Evolutionary conservation across 1,139 yeast genomes (phyloP).

Genomic region (Sugiyamaella castrensis): DNA sequence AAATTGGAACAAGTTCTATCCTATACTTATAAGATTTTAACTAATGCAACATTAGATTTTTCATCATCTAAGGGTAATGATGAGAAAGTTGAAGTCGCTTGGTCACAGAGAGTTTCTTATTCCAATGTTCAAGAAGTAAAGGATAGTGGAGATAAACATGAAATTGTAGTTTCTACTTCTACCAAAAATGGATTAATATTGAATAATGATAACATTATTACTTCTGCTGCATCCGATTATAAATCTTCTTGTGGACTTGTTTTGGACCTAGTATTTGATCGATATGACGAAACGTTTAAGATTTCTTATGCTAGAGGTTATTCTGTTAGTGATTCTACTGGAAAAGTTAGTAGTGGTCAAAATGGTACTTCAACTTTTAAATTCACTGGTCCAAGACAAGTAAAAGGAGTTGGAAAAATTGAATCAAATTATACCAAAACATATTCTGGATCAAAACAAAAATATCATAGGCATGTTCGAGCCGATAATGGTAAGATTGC

Average conservation of each 20-base stretch:
- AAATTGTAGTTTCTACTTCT: conserved; percentile 16
- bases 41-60: conserved; percentile 15
- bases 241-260: conserved; percentile 7
- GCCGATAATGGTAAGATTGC: conserved; percentile 17
- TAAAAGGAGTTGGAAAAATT: conserved; percentile 14
- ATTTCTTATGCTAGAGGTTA: conserved; percentile 13
- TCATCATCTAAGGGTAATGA: background rate
- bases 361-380: conserved; percentile 19
- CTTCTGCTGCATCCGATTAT: background rate
- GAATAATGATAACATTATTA: conserved; percentile 7
- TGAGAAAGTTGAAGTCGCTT: conserved; percentile 14
- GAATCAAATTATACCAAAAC: conserved; percentile 12
- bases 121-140: conserved; percentile 16
- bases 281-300: conserved; percentile 1
- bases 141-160: conserved; percentile 16
- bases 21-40: background rate
- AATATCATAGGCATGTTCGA: conserved; percentile 18
- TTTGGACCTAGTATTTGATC: background rate
- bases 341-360: conserved; percentile 14
- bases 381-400: conserved; percentile 18
- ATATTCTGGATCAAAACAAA: background rate
- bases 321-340: conserved; percentile 2
- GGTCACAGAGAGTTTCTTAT: conserved; percentile 18
- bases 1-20: conserved; percentile 10
- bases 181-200: conserved; percentile 16